A percentile compares a stretch with the other conserved stretches of the same genome.
Evolutionary conservation across 2,329 filamentous ascomycete genomes (phyloP).

Genomic region (Fusarium mundagurra): DNA sequence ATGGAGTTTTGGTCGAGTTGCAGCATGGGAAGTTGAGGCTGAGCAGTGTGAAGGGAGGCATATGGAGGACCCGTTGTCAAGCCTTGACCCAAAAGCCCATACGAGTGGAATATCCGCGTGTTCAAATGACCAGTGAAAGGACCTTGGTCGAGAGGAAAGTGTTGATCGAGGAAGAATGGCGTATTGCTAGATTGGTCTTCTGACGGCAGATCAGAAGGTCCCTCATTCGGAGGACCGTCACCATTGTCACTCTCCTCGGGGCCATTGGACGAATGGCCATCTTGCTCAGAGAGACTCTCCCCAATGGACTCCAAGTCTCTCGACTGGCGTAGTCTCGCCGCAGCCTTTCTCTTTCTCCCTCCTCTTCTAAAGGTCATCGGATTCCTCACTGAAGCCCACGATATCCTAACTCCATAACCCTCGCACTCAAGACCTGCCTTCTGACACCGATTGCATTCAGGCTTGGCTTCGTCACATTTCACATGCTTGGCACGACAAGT

Average conservation of each 20-base stretch:
- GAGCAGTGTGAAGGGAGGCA: neutral
- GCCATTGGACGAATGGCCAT: neutral
- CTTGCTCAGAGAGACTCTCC: neutral
- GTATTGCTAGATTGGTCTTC: neutral
- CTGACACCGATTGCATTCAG: constrained; percentile 33
- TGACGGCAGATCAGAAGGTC: neutral
- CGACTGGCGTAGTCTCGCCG: neutral
- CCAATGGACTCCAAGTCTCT: neutral
- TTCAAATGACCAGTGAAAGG: constrained; percentile 14
- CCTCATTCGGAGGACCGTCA: neutral
- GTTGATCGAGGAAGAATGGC: neutral
- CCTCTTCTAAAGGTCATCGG: constrained; percentile 31
- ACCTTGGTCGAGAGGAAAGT: neutral
- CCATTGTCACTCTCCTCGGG: neutral
- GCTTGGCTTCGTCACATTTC: constrained; percentile 38
- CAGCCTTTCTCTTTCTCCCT: constrained; percentile 2
- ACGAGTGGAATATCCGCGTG: constrained; percentile 32
- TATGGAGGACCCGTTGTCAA: constrained; percentile 7
- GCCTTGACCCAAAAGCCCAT: constrained; percentile 32
- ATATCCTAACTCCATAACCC: constrained; percentile 37
- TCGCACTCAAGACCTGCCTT: constrained; percentile 33
- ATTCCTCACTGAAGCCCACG: constrained; percentile 40
- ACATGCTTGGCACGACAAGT: constrained; percentile 41
- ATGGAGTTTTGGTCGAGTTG: neutral
- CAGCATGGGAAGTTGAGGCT: neutral